Evolutionary conservation across 73 alveolate species (phyloP).

Genomic region (Paramecium caudatum): DNA sequence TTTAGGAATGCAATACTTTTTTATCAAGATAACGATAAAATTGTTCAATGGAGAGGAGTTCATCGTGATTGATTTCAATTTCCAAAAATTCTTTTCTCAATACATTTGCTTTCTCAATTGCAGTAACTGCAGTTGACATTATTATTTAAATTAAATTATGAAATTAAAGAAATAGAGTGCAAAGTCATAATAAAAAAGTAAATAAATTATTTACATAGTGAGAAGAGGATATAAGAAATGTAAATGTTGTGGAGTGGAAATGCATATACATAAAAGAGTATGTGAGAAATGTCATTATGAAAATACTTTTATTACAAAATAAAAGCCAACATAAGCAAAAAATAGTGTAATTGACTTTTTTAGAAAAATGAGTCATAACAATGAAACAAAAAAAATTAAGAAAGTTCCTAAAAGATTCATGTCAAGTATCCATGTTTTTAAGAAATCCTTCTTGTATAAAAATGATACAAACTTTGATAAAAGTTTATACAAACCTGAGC

Average conservation of each 20-base stretch:
- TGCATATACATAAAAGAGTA: slow-evolving; percentile 46
- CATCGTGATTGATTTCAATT: slow-evolving; percentile 63
- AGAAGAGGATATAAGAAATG: slow-evolving; percentile 64
- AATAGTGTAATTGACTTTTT: not conserved
- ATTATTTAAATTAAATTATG: slow-evolving; percentile 1
- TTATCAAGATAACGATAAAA: slow-evolving; percentile 35
- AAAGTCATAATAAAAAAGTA: not conserved
- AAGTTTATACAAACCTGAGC: not conserved
- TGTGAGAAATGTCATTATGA: not conserved
- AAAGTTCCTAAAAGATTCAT: slow-evolving; percentile 34
- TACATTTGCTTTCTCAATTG: slow-evolving; percentile 52
- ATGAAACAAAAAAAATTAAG: not conserved
- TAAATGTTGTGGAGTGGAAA: not conserved
- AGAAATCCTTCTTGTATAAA: slow-evolving; percentile 22
- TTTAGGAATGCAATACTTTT: not conserved
- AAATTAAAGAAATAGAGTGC: slow-evolving; percentile 25
- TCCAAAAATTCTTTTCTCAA: slow-evolving; percentile 59
- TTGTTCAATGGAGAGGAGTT: not conserved
- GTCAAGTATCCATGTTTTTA: slow-evolving; percentile 9
- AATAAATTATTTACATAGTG: not conserved
- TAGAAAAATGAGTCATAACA: not conserved
- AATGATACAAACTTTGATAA: slow-evolving; percentile 33
- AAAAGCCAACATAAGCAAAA: not conserved
- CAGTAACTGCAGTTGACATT: slow-evolving; percentile 33
- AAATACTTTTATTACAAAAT: not conserved